Evolutionary conservation across 805 yeast genomes (phyloP).

Genomic region (Wickerhamomyces tratensis): DNA sequence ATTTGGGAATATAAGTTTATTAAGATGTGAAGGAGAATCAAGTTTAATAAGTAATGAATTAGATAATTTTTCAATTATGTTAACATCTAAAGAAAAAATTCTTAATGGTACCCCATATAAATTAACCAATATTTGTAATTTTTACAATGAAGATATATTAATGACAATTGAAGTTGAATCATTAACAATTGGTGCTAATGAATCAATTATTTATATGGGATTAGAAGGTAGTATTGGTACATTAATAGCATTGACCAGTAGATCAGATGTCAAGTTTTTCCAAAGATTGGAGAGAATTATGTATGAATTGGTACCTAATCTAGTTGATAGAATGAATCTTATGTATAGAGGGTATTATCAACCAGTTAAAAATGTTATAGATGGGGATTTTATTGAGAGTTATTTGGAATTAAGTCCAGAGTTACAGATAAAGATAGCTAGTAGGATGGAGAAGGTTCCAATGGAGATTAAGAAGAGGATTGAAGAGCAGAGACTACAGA

Average conservation of each 20-base stretch:
- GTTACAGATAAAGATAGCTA: constrained; percentile 12
- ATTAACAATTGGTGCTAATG: constrained; percentile 53
- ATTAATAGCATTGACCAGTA: constrained; percentile 55
- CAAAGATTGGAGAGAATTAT: constrained; percentile 40
- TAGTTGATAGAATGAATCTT: constrained; percentile 54
- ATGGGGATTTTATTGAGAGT: constrained; percentile 78
- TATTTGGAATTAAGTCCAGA: constrained; percentile 10
- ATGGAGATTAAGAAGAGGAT: constrained; percentile 42
- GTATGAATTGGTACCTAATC: constrained; percentile 16
- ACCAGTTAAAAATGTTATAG: constrained; percentile 71
- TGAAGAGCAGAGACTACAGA: constrained; percentile 22
- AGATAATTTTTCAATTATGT: constrained; percentile 34
- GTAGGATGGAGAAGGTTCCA: constrained; percentile 35
- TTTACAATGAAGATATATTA: constrained; percentile 61
- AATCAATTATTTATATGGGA: constrained; percentile 62
- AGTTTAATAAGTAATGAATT: constrained; percentile 36
- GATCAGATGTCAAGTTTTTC: constrained; percentile 53
- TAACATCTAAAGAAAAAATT: constrained; percentile 21
- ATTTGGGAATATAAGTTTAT: constrained; percentile 69
- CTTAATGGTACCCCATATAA: constrained; percentile 47
- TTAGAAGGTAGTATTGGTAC: constrained; percentile 77
- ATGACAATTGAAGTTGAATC: constrained; percentile 47
- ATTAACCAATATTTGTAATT: constrained; percentile 43
- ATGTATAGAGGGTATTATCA: constrained; percentile 70
- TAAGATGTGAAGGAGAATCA: constrained; percentile 46